phyloP scores from a whole-genome alignment of 176 grass and related monocot species.

The Hyparrhenia diplandra region DNA sequence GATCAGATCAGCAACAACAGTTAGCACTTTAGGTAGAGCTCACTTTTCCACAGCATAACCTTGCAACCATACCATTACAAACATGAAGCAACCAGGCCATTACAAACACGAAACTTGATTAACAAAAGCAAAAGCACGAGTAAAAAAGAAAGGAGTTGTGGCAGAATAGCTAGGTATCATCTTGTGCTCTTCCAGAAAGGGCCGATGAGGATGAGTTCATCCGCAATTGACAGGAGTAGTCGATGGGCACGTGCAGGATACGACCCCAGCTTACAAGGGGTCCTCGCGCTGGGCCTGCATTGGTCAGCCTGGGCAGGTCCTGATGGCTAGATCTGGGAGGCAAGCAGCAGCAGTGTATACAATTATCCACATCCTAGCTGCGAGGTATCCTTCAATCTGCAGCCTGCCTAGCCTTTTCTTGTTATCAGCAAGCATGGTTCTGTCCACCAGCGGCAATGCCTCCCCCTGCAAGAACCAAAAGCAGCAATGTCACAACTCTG shows the following conservation, averaged over 20 bases:
- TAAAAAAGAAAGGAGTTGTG: not conserved
- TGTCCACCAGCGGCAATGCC: not conserved
- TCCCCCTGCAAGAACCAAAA: constrained; percentile 17
- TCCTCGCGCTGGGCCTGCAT: not conserved
- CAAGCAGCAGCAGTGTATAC: not conserved
- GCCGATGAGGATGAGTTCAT: constrained; percentile 1
- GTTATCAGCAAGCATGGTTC: not conserved
- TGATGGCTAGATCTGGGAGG: not conserved
- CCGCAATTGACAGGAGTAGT: constrained; percentile 24
- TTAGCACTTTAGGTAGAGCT: not conserved
- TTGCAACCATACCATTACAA: constrained; percentile 3
- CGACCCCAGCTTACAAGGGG: constrained; percentile 18
- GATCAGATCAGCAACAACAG: constrained; percentile 24
- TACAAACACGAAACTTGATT: not conserved
- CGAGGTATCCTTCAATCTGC: not conserved
- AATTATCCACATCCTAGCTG: not conserved
- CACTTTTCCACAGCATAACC: not conserved
- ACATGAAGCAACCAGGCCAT: not conserved
- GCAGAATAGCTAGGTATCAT: constrained; percentile 1
- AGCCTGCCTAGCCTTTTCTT: not conserved
- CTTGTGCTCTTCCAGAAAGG: constrained; percentile 1
- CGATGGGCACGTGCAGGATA: constrained; percentile 44
- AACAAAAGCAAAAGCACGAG: not conserved
- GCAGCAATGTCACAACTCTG: not conserved
- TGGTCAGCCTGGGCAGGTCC: not conserved